These are phyloP conservation scores for Metschnikowia rubicola DNA, from an alignment of 805 yeast species.

Conservation along the genomic window DNA sequence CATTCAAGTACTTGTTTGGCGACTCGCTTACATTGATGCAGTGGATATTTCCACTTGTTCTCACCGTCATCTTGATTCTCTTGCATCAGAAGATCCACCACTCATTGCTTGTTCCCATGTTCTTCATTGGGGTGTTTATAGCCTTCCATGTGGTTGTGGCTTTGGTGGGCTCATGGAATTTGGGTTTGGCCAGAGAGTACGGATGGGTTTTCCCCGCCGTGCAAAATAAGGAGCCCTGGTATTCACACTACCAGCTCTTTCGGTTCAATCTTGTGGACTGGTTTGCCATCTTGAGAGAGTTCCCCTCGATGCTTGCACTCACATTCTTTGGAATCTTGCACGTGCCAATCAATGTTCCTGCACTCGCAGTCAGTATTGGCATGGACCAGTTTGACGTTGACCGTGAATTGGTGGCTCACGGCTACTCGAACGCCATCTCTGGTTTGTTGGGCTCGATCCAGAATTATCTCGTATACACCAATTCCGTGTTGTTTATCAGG, in stretches of 20 bases:
- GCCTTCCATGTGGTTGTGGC: constrained; percentile 67
- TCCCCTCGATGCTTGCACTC: constrained; percentile 93
- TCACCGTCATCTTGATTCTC: constrained; percentile 59
- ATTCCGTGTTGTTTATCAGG: constrained; percentile 83
- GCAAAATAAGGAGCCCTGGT: constrained; percentile 79
- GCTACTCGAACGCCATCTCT: constrained; percentile 80
- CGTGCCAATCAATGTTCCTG: constrained; percentile 97
- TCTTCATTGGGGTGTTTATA: constrained; percentile 67
- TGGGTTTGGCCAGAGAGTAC: constrained; percentile 56
- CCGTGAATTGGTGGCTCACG: constrained; percentile 91
- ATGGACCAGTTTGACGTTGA: constrained; percentile 88
- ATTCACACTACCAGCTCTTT: constrained; percentile 72
- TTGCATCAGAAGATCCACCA: constrained; percentile 55
- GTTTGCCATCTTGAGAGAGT: constrained; percentile 58
- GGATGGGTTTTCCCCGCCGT: constrained; percentile 87
- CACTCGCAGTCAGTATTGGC: constrained; percentile 85
- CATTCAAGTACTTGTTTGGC: constrained; percentile 50
- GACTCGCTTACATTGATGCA: constrained; percentile 28
- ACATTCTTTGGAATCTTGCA: constrained; percentile 95
- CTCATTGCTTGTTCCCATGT: constrained; percentile 76
- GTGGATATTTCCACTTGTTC: constrained; percentile 66
- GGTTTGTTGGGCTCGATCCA: constrained; percentile 87
- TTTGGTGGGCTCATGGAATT: constrained; percentile 60
- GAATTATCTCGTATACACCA: constrained; percentile 92
- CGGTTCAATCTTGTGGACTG: constrained; percentile 72